Evolutionary conservation across 768 basidiomycete species (phyloP), one percentile per base, ranked within the genome.

Genomic region (Leccinellum rugosiceps): DNA sequence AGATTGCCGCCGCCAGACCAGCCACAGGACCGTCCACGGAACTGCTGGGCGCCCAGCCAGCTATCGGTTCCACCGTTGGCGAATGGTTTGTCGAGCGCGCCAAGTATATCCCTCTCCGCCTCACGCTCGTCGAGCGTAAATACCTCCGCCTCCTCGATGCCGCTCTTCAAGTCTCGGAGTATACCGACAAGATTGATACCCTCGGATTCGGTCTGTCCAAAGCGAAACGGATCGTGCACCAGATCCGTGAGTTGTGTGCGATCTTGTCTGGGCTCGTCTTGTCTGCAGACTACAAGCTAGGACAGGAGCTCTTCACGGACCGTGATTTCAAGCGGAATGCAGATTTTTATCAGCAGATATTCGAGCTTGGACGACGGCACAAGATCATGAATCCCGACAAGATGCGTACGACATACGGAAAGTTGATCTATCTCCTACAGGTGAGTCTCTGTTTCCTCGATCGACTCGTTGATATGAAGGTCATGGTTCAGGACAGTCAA

Each of bases 341-440:
- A 17, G 83, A 86, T 8, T 94, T 93, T 67, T 94, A 87, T 65
- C 89, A 91, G 58, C 73, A 78, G 14, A 79, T 92, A 25, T 93
- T 93, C 61, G 91, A 93, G 72, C 80, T 93, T 23, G 90, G 92
- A 19, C 77, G 90, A 50, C 80, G 91, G 57, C 89, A 92, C 68
- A 93, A 93, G 71, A 93, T 94, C 66, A 92, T 90, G 89, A 94
- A 93, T 64, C 92, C 92, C 0, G 92, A 93, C 67, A 92, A 92
- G 64, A 92, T 93, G 91, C 81, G 92, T 25, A 85, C 88, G 28
- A 93, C 89, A 8, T 94, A 94, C 59, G 92, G 92, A 10, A 93
- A 93, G 67, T 74, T 93, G 58, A 85, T 92, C 32, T 93, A 92
- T 71, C 75, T 93, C 55, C 79, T 92, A 32, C 89, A 92, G 81